phyloP scores from a whole-genome alignment of 176 grass and related monocot species.

The Lolium multiflorum region DNA sequence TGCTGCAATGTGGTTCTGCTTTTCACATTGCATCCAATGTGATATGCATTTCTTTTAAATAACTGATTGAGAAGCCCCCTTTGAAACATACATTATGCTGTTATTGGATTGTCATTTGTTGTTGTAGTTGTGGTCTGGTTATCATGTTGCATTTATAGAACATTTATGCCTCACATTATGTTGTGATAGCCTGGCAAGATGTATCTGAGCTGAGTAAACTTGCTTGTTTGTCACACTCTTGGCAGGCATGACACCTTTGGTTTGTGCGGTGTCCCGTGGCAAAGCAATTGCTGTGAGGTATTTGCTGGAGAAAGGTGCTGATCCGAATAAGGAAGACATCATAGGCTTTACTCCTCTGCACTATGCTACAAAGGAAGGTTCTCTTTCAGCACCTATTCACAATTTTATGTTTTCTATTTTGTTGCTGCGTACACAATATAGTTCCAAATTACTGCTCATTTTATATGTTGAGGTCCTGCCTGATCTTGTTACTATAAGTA shows the following conservation, averaged over 20 bases:
- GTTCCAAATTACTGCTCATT: not conserved
- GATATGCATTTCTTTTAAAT: not conserved
- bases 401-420: not conserved
- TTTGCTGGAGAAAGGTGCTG: constrained; percentile 46
- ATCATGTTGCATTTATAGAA: not conserved
- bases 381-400: constrained; percentile 3
- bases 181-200: not conserved
- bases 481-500: constrained; percentile 7
- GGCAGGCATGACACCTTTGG: constrained; percentile 47
- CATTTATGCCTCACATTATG: constrained; percentile 13
- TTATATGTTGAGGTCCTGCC: not conserved
- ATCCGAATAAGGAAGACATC: constrained; percentile 37
- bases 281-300: constrained; percentile 51
- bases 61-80: not conserved
- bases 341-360: constrained; percentile 47
- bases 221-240: constrained; percentile 4
- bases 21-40: not conserved
- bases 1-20: not conserved
- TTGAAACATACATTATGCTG: not conserved
- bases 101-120: not conserved
- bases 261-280: constrained; percentile 29
- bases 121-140: not conserved
- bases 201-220: not conserved
- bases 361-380: constrained; percentile 45
- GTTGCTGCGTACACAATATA: not conserved